Evolutionary conservation across 2,329 filamentous ascomycete species (phyloP).

Genomic region (Samsoniella hepiali): DNA sequence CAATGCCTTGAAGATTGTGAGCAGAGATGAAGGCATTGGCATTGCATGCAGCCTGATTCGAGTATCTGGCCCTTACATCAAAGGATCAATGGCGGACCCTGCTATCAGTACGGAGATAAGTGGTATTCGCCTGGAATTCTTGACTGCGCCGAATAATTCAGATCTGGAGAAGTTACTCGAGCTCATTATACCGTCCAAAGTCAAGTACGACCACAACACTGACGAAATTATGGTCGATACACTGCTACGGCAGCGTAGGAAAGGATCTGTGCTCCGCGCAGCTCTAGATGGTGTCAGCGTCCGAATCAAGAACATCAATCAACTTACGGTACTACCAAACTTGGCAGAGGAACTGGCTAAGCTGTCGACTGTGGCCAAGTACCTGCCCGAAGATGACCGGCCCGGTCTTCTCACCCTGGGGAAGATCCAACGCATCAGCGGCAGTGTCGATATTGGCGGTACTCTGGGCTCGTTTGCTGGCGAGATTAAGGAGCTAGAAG

Average conservation of each 20-base stretch:
- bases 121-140: slow-evolving; percentile 69
- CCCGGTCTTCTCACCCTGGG: slow-evolving; percentile 79
- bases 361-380: slow-evolving; percentile 85
- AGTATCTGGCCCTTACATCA: slow-evolving; percentile 66
- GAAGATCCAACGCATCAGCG: slow-evolving; percentile 60
- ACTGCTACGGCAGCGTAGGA: slow-evolving; percentile 76
- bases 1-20: slow-evolving; percentile 77
- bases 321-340: slow-evolving; percentile 64
- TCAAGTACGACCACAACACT: slow-evolving; percentile 79
- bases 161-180: slow-evolving; percentile 81
- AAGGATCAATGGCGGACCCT: slow-evolving; percentile 50
- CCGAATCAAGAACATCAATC: slow-evolving; percentile 58
- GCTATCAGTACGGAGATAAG: slow-evolving; percentile 61
- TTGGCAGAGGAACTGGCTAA: slow-evolving; percentile 77
- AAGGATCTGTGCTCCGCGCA: slow-evolving; percentile 77
- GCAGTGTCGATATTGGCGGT: slow-evolving; percentile 61
- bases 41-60: slow-evolving; percentile 73
- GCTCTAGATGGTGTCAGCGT: slow-evolving; percentile 63
- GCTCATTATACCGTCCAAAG: slow-evolving; percentile 85
- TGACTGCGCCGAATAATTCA: slow-evolving; percentile 67
- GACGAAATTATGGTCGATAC: slow-evolving; percentile 96
- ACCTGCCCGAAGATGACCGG: slow-evolving; percentile 90
- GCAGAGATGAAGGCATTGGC: slow-evolving; percentile 68
- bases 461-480: slow-evolving; percentile 63
- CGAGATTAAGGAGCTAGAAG: slow-evolving; percentile 60